Evolutionary conservation across 768 basidiomycete genomes (phyloP).

Genomic region (Mycena polygramma): DNA sequence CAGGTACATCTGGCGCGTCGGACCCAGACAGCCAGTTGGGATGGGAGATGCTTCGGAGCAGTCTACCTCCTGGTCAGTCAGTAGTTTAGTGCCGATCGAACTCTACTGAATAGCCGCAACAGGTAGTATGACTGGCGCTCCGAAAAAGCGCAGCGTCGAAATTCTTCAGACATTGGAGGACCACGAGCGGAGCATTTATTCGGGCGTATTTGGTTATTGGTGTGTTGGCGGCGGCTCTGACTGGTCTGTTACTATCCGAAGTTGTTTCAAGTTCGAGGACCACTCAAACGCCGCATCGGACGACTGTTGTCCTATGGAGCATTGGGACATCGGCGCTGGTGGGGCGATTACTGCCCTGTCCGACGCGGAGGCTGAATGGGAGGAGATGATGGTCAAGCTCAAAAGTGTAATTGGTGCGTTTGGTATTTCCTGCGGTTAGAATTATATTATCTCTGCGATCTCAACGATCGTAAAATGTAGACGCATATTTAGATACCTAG

Average conservation of each 20-base stretch:
- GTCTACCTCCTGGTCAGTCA: slow-evolving; percentile 86
- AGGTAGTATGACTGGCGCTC: slow-evolving; percentile 99
- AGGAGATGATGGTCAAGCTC: slow-evolving; percentile 92
- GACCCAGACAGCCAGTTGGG: slow-evolving; percentile 67
- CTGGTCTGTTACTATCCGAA: slow-evolving; percentile 95
- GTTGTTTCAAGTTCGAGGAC: slow-evolving; percentile 83
- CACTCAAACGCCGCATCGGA: slow-evolving; percentile 31
- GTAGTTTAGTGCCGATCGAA: neutral
- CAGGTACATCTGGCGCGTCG: slow-evolving; percentile 44
- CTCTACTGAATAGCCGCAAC: slow-evolving; percentile 5
- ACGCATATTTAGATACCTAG: slow-evolving; percentile 9
- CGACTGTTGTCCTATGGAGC: slow-evolving; percentile 51
- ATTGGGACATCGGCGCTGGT: slow-evolving; percentile 91
- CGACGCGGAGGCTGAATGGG: slow-evolving; percentile 89
- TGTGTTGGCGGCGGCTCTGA: slow-evolving; percentile 90
- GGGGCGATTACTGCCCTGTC: slow-evolving; percentile 97
- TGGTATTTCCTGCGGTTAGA: slow-evolving; percentile 22
- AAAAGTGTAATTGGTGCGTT: slow-evolving; percentile 81
- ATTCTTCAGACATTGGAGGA: slow-evolving; percentile 87
- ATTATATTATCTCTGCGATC: slow-evolving; percentile 36
- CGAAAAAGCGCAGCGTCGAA: slow-evolving; percentile 94
- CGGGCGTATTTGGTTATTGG: slow-evolving; percentile 95
- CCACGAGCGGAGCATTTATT: slow-evolving; percentile 83
- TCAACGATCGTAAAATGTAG: slow-evolving; percentile 29
- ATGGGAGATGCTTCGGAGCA: slow-evolving; percentile 82